Conservation (phyloP, 2,329 filamentous ascomycete genomes). For the Aspergillus hiratsukae region DNA sequence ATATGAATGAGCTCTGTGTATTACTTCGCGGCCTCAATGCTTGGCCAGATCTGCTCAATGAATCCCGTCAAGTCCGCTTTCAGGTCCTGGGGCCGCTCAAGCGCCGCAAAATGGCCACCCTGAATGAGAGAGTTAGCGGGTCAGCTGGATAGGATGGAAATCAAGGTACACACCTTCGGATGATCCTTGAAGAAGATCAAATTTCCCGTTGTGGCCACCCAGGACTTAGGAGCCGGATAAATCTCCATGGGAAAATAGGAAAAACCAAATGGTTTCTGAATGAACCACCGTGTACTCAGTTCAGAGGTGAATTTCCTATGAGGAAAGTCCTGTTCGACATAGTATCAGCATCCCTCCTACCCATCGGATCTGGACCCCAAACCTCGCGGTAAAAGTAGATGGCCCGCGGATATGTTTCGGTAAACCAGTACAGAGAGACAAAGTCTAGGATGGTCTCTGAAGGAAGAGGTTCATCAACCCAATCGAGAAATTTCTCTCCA, state of each 20-base stretch:
- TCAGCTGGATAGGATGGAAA: neutral
- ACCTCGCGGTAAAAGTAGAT: conserved; percentile 33
- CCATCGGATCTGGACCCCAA: neutral
- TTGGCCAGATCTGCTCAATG: conserved; percentile 27
- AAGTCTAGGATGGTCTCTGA: conserved; percentile 30
- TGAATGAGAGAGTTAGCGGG: conserved; percentile 8
- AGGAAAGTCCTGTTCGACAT: neutral
- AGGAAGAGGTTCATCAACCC: conserved; percentile 31
- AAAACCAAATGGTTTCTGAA: conserved; percentile 45
- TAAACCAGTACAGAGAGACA: conserved; percentile 37
- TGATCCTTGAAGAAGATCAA: conserved; percentile 37
- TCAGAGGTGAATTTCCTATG: neutral
- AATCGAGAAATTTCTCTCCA: conserved; percentile 36
- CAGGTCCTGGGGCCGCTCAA: conserved; percentile 41
- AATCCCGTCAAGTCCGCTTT: conserved; percentile 42
- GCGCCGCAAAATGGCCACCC: conserved; percentile 53
- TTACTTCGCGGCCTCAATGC: neutral
- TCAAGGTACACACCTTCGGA: conserved; percentile 22
- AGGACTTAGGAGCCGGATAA: conserved; percentile 34
- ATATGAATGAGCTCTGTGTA: neutral
- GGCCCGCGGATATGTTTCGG: conserved; percentile 31
- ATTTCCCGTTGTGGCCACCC: conserved; percentile 34
- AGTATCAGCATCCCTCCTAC: neutral
- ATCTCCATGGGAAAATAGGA: conserved; percentile 45
- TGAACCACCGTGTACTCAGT: conserved; percentile 20